Percentiles rank a stretch among this genome's conserved stretches.
Evolutionary conservation across 768 basidiomycete genomes (phyloP).

Genomic region (Leccinum longicurvipes): DNA sequence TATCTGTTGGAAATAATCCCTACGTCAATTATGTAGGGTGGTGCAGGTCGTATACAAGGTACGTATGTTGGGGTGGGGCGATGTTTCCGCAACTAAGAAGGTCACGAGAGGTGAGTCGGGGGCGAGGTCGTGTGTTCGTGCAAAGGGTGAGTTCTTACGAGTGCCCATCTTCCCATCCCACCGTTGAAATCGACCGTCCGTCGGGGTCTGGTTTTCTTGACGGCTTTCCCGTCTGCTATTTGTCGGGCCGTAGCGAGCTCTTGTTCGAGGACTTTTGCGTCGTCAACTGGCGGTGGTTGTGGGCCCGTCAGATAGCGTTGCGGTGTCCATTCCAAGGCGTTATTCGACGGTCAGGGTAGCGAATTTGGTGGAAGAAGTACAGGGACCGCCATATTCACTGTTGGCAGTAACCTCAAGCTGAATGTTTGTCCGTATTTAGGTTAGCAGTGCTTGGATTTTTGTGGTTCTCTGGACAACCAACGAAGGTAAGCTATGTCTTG

Average conservation of each 20-base stretch:
- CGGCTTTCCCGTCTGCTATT: conserved; percentile 72
- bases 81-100: conserved; percentile 62
- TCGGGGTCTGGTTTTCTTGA: conserved; percentile 89
- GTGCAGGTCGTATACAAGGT: conserved; percentile 76
- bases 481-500: no score
- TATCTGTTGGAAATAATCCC: conserved; percentile 27
- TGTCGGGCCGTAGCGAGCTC: conserved; percentile 74
- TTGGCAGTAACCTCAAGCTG: no score
- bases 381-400: conserved; percentile 38
- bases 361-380: conserved; percentile 51
- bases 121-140: background rate
- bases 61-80: conserved; percentile 76
- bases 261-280: conserved; percentile 69
- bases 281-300: conserved; percentile 79
- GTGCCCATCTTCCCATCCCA: conserved; percentile 77
- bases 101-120: background rate
- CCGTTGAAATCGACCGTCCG: conserved; percentile 96
- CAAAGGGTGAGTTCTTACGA: conserved; percentile 50
- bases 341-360: conserved; percentile 34
- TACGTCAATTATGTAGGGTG: conserved; percentile 89
- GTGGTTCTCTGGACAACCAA: no score
- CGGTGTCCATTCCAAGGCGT: conserved; percentile 73
- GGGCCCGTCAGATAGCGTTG: conserved; percentile 59
- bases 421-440: no score
- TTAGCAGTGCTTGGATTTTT: no score